Conservation (phyloP, 805 yeast genomes). For the Soucietia sequanensis region DNA sequence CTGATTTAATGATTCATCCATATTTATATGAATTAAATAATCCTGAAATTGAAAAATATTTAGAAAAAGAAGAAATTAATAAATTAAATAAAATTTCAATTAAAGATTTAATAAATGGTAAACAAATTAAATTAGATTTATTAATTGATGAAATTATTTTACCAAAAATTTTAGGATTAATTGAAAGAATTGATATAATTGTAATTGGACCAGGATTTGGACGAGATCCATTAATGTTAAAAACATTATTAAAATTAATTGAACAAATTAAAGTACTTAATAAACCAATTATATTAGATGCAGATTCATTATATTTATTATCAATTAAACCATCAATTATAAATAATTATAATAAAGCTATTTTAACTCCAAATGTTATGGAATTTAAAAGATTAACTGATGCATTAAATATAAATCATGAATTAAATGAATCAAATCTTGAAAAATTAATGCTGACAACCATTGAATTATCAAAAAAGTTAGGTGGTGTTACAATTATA, state of each 20-base stretch:
- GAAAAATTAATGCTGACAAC: slow-evolving; percentile 29
- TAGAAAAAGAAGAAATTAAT: slow-evolving; percentile 18
- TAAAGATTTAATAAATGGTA: slow-evolving; percentile 20
- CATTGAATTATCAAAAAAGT: slow-evolving; percentile 41
- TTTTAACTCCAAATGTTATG: slow-evolving; percentile 86
- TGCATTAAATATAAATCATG: slow-evolving; percentile 39
- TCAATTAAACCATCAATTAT: slow-evolving; percentile 56
- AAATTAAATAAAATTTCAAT: slow-evolving; percentile 11
- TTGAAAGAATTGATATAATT: slow-evolving; percentile 72
- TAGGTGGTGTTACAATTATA: slow-evolving; percentile 62
- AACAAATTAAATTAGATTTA: slow-evolving; percentile 20
- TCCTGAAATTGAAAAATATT: slow-evolving; percentile 19
- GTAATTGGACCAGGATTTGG: slow-evolving; percentile 96
- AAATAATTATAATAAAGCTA: slow-evolving; percentile 54
- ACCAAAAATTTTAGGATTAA: slow-evolving; percentile 53
- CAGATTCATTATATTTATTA: slow-evolving; percentile 78
- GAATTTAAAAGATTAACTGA: slow-evolving; percentile 73
- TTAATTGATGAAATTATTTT: slow-evolving; percentile 46
- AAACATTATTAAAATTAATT: slow-evolving; percentile 56
- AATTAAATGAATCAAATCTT: slow-evolving; percentile 14
- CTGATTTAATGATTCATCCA: slow-evolving; percentile 96
- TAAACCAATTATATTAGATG: slow-evolving; percentile 81
- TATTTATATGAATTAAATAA: slow-evolving; percentile 56
- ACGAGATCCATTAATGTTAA: slow-evolving; percentile 67
- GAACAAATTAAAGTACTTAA: slow-evolving; percentile 53